Conservation (phyloP, 2,329 filamentous ascomycete species). For the Pseudogymnoascus sp. region DNA sequence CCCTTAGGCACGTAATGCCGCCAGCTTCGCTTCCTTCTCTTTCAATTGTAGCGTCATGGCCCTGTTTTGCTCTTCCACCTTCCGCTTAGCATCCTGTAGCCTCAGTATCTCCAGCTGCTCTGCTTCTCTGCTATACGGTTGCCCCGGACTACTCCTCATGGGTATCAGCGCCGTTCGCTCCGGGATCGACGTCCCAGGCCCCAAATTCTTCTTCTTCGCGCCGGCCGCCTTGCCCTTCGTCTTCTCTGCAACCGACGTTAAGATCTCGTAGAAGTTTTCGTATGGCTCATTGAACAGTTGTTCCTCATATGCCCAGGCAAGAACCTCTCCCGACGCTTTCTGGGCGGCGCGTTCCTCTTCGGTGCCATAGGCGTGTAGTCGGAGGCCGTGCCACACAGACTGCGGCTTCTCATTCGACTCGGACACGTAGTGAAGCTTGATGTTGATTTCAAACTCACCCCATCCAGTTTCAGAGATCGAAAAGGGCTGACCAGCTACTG, state of each 20-base stretch:
- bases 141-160: conserved; percentile 53
- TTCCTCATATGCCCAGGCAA: conserved; percentile 81
- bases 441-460: conserved; percentile 95
- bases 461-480: conserved; percentile 88
- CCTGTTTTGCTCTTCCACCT: conserved; percentile 42
- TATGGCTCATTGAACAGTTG: conserved; percentile 97
- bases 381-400: conserved; percentile 87
- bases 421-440: conserved; percentile 87
- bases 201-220: conserved; percentile 39
- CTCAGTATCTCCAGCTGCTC: conserved; percentile 56
- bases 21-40: conserved; percentile 56
- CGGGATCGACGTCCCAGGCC: conserved; percentile 35
- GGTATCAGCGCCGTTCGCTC: conserved; percentile 71
- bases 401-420: conserved; percentile 89
- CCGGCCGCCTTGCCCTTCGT: conserved; percentile 43
- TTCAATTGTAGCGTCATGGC: conserved; percentile 49
- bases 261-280: conserved; percentile 78
- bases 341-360: conserved; percentile 60
- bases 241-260: conserved; percentile 64
- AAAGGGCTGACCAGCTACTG: conserved; percentile 61
- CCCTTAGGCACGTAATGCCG: conserved; percentile 24
- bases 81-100: conserved; percentile 54
- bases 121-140: conserved; percentile 66
- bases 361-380: conserved; percentile 82
- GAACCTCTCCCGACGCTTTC: conserved; percentile 55